Evolutionary conservation across 2,329 filamentous ascomycete species (phyloP), one percentile per base, ranked within the genome.

Genomic region (Aspergillus sp.): DNA sequence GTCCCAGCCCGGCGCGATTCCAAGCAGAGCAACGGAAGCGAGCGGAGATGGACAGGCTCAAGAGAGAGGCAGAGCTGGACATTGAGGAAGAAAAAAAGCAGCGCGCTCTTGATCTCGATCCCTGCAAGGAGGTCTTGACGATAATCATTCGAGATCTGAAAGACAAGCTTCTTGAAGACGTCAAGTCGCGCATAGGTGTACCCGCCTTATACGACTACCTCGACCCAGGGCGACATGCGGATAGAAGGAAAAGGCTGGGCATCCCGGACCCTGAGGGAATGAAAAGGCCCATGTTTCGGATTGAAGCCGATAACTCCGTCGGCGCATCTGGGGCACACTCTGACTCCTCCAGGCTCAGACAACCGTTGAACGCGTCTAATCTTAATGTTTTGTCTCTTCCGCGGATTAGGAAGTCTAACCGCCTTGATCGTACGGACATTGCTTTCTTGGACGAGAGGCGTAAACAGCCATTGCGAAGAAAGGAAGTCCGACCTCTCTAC

Each of bases 71-170:
- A 41, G 89, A 90, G 57, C 82, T 86, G 45, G 93, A 96, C 65
- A 67, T 93, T 7, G 91, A 96, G 65, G 88, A 94, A 60, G 93
- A 97, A 70, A 96, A 94, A 75, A 86, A 85, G 65, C 87, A 93
- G 62, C 81, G 93, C 48, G 92, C 92, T 16, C 87, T 88, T 65
- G 88, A 95, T 67, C 83, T 96, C 58, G 93, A 99, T 70, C 93
- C 94, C n/a, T 89, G 93, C 4, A 76, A 79, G 45, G 93, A 95
- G 66, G 93, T 94, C 32, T 79, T 91, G 36, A 85, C 92, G 55
- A 82, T 89, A 42, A 82, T 96, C 49, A 83, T 87, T 47, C 83
- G 84, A 49, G 92, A 97, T 69, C 78, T 99, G 66, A 86, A 84
- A 53, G 89, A 95, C 66, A 94, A 95, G 69, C 77, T 99, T 33